These are phyloP conservation scores for Oryza meridionalis DNA, from an alignment of 176 grass and related monocot species.

Conservation along the genomic window DNA sequence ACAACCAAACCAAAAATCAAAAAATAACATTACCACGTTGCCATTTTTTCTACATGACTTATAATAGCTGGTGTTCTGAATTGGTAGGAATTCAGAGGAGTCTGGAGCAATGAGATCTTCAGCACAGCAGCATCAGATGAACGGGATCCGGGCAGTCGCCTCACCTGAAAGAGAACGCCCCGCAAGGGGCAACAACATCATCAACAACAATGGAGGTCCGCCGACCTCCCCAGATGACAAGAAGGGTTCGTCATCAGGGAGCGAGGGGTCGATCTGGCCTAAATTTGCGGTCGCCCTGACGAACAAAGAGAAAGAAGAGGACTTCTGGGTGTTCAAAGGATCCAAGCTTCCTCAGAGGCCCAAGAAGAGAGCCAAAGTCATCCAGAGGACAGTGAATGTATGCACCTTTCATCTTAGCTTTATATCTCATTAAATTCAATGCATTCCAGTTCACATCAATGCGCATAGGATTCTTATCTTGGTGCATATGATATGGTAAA, in stretches of 20 bases:
- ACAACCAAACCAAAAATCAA: neutral
- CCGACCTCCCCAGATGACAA: slow-evolving; percentile 56
- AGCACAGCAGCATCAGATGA: slow-evolving; percentile 54
- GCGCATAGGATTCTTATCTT: slow-evolving; percentile 39
- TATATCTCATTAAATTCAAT: slow-evolving; percentile 22
- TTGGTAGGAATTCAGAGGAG: slow-evolving; percentile 65
- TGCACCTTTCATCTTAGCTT: slow-evolving; percentile 32
- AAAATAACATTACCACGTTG: slow-evolving; percentile 1
- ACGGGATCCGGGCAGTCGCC: slow-evolving; percentile 25
- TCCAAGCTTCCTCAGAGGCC: slow-evolving; percentile 92
- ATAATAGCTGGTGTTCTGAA: slow-evolving; percentile 34
- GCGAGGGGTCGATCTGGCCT: slow-evolving; percentile 77
- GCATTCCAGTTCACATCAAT: slow-evolving; percentile 27
- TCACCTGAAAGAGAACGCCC: slow-evolving; percentile 50
- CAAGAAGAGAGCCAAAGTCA: slow-evolving; percentile 91
- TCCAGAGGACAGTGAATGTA: slow-evolving; percentile 91
- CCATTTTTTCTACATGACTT: slow-evolving; percentile 16
- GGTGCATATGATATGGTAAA: slow-evolving; percentile 32
- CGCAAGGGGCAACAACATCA: slow-evolving; percentile 33
- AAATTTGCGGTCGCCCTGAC: slow-evolving; percentile 72
- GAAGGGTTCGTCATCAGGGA: slow-evolving; percentile 76
- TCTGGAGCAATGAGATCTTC: slow-evolving; percentile 53
- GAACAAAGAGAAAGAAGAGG: slow-evolving; percentile 97
- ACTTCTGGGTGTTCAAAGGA: slow-evolving; percentile 92
- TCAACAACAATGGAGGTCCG: slow-evolving; percentile 40